Evolutionary conservation across 2,329 filamentous ascomycete genomes (phyloP).

Genomic region (Pestalotiopsis sp.): DNA sequence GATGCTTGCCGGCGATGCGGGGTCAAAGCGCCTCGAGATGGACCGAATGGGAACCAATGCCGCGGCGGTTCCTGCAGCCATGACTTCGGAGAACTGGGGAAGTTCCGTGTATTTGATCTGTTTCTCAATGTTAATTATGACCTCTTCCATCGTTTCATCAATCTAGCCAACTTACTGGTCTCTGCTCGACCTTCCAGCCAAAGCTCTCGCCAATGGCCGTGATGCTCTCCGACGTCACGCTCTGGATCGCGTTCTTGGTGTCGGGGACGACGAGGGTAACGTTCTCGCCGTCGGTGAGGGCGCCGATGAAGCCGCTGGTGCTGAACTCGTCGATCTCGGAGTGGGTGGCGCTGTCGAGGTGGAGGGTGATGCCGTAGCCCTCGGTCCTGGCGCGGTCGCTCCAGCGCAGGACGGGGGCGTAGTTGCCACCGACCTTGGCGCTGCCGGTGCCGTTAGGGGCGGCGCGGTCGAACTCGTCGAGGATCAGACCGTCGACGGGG

Average conservation of each 20-base stretch:
- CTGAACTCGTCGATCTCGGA: constrained; percentile 94
- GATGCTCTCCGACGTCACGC: constrained; percentile 68
- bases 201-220: constrained; percentile 73
- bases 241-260: constrained; percentile 84
- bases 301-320: constrained; percentile 89
- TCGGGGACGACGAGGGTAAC: constrained; percentile 83
- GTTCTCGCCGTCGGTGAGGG: constrained; percentile 57
- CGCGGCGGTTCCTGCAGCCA: constrained; percentile 90
- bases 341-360: constrained; percentile 82
- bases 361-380: constrained; percentile 92
- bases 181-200: constrained; percentile 81
- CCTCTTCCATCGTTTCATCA: background rate
- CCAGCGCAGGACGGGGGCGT: constrained; percentile 86
- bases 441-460: constrained; percentile 89
- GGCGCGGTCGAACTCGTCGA: constrained; percentile 91
- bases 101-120: constrained; percentile 66
- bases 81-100: constrained; percentile 65
- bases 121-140: background rate
- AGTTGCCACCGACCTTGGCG: constrained; percentile 96
- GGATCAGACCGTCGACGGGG: constrained; percentile 82
- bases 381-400: constrained; percentile 77
- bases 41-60: constrained; percentile 89
- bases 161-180: constrained; percentile 51
- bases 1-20: constrained; percentile 40
- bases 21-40: constrained; percentile 66